phyloP scores from a whole-genome alignment of 2,329 filamentous ascomycete genomes.

The Fusarium goolgardi region DNA sequence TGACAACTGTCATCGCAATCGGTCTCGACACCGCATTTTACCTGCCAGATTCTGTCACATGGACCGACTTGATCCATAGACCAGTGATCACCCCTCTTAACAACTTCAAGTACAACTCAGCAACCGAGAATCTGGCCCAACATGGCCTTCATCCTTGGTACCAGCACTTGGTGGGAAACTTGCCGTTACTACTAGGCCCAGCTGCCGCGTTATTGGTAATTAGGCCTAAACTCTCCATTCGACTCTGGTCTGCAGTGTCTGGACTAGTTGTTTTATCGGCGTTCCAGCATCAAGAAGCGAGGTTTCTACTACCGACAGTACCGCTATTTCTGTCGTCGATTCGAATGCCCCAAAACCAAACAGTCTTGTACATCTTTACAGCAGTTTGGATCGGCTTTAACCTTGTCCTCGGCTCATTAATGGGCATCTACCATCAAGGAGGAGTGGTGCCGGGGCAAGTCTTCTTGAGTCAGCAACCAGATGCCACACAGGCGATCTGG shows the following conservation, averaged over 20 bases:
- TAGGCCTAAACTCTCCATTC: slow-evolving; percentile 67
- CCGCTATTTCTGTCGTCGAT: slow-evolving; percentile 82
- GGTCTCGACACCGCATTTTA: slow-evolving; percentile 90
- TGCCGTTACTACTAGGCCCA: slow-evolving; percentile 77
- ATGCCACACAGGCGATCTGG: slow-evolving; percentile 78
- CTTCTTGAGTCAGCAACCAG: slow-evolving; percentile 76
- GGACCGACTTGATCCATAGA: slow-evolving; percentile 70
- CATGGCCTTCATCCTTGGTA: slow-evolving; percentile 85
- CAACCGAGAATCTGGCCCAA: slow-evolving; percentile 74
- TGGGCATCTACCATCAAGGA: slow-evolving; percentile 86
- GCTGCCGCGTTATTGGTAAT: slow-evolving; percentile 71
- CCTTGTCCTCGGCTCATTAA: slow-evolving; percentile 72
- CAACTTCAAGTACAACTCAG: slow-evolving; percentile 80
- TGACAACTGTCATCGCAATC: slow-evolving; percentile 79
- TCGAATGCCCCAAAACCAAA: slow-evolving; percentile 68
- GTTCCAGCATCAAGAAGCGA: slow-evolving; percentile 83
- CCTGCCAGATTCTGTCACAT: slow-evolving; percentile 69
- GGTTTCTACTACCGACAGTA: slow-evolving; percentile 80
- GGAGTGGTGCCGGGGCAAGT: slow-evolving; percentile 81
- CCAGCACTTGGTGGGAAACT: slow-evolving; percentile 77
- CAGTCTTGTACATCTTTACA: slow-evolving; percentile 65
- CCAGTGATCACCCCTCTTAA: slow-evolving; percentile 83
- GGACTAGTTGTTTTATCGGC: slow-evolving; percentile 77
- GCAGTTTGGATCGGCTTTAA: slow-evolving; percentile 77
- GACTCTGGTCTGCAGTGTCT: slow-evolving; percentile 78